phyloP scores from a whole-genome alignment of 2,329 filamentous ascomycete species.

The Aspergillus quadrilineatus region DNA sequence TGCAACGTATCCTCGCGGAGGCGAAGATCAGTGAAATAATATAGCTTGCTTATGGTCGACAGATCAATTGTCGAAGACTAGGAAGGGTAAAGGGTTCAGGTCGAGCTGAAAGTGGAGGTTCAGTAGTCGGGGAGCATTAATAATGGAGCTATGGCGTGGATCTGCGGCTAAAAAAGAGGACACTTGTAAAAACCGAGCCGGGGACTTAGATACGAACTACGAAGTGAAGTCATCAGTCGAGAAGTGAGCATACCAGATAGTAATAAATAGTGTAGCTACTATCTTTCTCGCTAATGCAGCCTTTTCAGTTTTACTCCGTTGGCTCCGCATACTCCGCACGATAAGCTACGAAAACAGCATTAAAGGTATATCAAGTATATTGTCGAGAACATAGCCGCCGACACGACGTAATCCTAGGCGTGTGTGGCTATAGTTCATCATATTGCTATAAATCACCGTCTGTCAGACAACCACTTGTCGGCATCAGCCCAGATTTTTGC shows the following conservation, averaged over 20 bases:
- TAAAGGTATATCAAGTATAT: conserved; percentile 2
- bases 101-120: neutral
- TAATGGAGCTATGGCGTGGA: conserved; percentile 12
- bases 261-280: too few relatives aligned
- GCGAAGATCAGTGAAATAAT: conserved; percentile 8
- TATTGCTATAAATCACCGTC: conserved; percentile 29
- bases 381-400: neutral
- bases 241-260: too few relatives aligned
- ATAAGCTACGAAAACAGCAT: conserved; percentile 13
- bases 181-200: conserved; percentile 27
- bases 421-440: neutral
- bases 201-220: neutral
- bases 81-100: neutral
- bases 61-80: conserved; percentile 8
- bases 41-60: neutral
- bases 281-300: neutral
- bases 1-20: neutral
- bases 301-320: neutral
- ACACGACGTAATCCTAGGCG: neutral
- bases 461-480: conserved; percentile 56
- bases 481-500: conserved; percentile 59
- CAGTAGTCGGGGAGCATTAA: conserved; percentile 5
- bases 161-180: conserved; percentile 30
- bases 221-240: neutral
- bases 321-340: neutral